These are phyloP conservation scores for Myochromella boudieri DNA, from an alignment of 768 basidiomycete species.

Conservation along the genomic window DNA sequence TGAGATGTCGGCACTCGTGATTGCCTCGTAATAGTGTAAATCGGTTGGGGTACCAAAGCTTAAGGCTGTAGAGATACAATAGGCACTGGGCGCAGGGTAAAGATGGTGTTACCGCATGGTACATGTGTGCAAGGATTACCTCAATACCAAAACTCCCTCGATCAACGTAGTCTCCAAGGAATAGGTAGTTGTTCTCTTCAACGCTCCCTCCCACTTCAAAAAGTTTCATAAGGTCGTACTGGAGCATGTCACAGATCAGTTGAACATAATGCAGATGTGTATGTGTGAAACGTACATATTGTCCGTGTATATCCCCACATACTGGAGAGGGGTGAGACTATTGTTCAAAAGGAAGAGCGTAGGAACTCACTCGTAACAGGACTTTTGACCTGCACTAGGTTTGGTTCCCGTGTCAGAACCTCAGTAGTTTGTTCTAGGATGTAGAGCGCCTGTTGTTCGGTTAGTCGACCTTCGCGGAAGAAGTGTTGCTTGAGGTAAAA, in stretches of 20 bases:
- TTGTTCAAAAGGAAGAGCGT: not conserved
- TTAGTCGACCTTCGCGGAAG: slow-evolving; percentile 80
- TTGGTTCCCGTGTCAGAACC: slow-evolving; percentile 73
- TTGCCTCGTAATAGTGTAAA: slow-evolving; percentile 89
- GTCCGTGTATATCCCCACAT: slow-evolving; percentile 96
- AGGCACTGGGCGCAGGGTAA: slow-evolving; percentile 60
- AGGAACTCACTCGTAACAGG: slow-evolving; percentile 83
- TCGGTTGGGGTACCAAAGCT: slow-evolving; percentile 84
- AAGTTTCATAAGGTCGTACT: slow-evolving; percentile 99
- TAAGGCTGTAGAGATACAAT: slow-evolving; percentile 89
- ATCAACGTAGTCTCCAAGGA: slow-evolving; percentile 97
- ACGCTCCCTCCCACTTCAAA: slow-evolving; percentile 93
- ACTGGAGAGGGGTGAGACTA: slow-evolving; percentile 45
- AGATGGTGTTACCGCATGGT: not conserved
- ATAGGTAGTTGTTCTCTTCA: slow-evolving; percentile 82
- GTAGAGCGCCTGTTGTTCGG: slow-evolving; percentile 81
- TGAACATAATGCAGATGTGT: not conserved
- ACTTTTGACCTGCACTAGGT: slow-evolving; percentile 82
- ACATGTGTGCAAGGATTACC: slow-evolving; percentile 25
- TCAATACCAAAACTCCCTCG: slow-evolving; percentile 87
- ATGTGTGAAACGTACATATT: slow-evolving; percentile 63
- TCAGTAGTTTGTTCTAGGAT: slow-evolving; percentile 72
- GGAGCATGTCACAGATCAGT: not conserved
- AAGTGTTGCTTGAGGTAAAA: slow-evolving; percentile 87
- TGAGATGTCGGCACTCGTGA: slow-evolving; percentile 96